These are phyloP conservation scores for Boletus subluridellus DNA, from an alignment of 1,284 basidiomycete genomes.

Conservation along the genomic window DNA sequence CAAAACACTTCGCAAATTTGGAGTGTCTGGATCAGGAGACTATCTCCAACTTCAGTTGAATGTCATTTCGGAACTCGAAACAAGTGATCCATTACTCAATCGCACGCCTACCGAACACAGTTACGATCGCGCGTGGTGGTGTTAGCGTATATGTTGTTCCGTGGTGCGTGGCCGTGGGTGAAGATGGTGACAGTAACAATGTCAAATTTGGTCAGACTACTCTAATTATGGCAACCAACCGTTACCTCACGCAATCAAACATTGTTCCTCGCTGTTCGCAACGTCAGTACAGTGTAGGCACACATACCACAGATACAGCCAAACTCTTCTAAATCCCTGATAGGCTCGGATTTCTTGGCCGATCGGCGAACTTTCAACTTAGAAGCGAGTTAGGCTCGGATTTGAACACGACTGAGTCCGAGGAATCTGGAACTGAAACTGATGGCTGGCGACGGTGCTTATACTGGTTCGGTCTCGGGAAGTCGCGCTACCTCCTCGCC, in stretches of 20 bases:
- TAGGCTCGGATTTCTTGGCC: neutral
- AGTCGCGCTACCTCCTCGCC: neutral
- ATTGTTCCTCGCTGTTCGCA: neutral
- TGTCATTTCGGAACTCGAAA: neutral
- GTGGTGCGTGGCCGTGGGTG: too few relatives aligned
- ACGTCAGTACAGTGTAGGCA: neutral
- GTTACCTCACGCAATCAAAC: too few relatives aligned
- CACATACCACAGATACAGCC: neutral
- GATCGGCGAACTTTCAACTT: neutral
- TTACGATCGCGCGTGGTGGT: too few relatives aligned
- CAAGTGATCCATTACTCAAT: neutral
- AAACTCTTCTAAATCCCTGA: neutral
- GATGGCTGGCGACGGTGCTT: too few relatives aligned
- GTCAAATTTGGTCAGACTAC: too few relatives aligned
- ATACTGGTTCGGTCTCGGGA: neutral
- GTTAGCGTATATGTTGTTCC: too few relatives aligned
- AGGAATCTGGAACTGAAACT: neutral
- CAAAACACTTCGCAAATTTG: neutral
- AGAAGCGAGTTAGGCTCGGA: neutral
- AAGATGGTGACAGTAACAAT: too few relatives aligned
- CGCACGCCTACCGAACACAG: too few relatives aligned
- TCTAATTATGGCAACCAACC: too few relatives aligned
- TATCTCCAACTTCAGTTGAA: neutral
- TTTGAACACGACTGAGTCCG: neutral
- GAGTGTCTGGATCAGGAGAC: neutral